Evolutionary conservation across 2,329 filamentous ascomycete genomes (phyloP).

Genomic region (Pseudohalonectria lignicola): DNA sequence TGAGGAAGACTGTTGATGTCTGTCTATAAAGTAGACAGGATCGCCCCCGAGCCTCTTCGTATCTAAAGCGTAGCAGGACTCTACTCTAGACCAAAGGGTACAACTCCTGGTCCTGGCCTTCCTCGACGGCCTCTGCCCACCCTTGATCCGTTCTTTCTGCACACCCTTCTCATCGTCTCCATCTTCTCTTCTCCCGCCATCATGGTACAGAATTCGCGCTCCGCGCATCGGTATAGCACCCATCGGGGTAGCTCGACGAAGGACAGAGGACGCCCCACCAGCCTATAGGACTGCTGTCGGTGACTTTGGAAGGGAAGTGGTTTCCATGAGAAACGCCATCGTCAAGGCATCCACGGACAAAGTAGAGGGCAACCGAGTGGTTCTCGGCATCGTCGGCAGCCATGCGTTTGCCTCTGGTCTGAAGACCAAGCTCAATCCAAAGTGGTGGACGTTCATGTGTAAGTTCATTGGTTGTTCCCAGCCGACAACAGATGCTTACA

Average conservation of each 20-base stretch:
- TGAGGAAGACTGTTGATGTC: too few species aligned
- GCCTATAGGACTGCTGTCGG: neutral
- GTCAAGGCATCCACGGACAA: neutral
- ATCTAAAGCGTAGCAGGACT: too few species aligned
- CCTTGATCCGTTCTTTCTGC: too few species aligned
- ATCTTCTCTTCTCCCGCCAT: too few species aligned
- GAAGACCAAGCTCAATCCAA: neutral
- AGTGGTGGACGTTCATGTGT: neutral
- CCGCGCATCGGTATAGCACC: neutral
- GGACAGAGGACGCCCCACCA: neutral
- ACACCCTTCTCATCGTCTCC: too few species aligned
- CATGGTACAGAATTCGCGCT: neutral
- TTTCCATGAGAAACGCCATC: neutral
- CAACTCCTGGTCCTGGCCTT: too few species aligned
- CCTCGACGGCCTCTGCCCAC: too few species aligned
- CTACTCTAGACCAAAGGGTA: too few species aligned
- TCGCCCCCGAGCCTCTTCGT: too few species aligned
- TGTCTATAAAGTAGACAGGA: too few species aligned
- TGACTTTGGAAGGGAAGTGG: neutral
- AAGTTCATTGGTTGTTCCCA: neutral
- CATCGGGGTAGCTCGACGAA: neutral
- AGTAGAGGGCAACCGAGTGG: neutral
- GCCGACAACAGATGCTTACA: too few species aligned
- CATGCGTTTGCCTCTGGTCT: neutral
- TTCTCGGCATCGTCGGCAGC: neutral